Percentiles rank a stretch among this genome's conserved stretches.
Conservation (phyloP, 331 rosid species). For the Acacia pycnantha region DNA sequence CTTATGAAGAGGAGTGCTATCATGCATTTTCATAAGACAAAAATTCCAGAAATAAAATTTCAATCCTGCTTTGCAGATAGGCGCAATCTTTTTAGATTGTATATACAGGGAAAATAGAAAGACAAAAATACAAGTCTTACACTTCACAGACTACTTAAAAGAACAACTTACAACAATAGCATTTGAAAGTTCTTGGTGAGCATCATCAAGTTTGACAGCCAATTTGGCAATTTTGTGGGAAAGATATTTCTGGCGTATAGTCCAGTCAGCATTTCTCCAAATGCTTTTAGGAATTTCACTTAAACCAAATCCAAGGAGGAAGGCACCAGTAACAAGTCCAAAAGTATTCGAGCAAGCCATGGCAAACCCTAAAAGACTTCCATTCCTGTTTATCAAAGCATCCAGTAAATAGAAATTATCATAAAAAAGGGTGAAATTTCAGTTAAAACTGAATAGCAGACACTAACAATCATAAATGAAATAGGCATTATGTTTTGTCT, state of each 20-base stretch:
- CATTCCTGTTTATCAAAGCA: constrained; percentile 51
- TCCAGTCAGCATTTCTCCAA: constrained; percentile 94
- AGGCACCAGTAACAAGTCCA: constrained; percentile 98
- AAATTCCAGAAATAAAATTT: constrained; percentile 7
- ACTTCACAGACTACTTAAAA: not conserved
- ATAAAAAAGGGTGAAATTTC: not conserved
- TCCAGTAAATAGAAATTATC: constrained; percentile 25
- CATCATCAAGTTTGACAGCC: constrained; percentile 98
- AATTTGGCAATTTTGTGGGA: constrained; percentile 94
- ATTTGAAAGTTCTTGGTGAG: constrained; percentile 97
- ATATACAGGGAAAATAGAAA: constrained; percentile 3
- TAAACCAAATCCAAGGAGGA: constrained; percentile 98
- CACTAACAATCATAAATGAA: not conserved
- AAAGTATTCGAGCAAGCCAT: constrained; percentile 98
- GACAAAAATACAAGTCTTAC: not conserved
- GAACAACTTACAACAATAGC: constrained; percentile 77
- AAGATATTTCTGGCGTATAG: constrained; percentile 89
- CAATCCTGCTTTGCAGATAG: not conserved
- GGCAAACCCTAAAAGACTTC: constrained; percentile 81
- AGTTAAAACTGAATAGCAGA: constrained; percentile 3
- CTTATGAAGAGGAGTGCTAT: not conserved
- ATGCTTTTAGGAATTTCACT: constrained; percentile 94
- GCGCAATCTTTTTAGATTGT: not conserved
- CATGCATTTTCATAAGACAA: not conserved
- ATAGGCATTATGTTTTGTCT: constrained; percentile 13